Evolutionary conservation across 192 early-diverging fungal genomes (phyloP).

Genomic region (Gigaspora rosea): DNA sequence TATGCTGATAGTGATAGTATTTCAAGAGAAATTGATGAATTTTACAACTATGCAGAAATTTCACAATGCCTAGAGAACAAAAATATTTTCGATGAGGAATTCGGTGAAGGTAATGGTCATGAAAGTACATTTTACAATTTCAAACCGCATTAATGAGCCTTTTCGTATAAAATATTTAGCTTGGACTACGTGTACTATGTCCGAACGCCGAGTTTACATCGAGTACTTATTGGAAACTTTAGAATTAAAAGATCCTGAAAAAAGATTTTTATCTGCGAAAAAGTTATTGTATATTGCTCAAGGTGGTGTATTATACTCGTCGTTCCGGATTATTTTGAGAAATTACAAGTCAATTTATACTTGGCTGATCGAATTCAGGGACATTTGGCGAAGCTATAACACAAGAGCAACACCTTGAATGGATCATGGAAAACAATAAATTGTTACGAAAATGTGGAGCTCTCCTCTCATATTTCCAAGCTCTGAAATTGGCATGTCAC

Average conservation of each 20-base stretch:
- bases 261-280: slow-evolving; percentile 54
- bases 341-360: not conserved
- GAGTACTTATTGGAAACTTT: slow-evolving; percentile 59
- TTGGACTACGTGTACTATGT: slow-evolving; percentile 45
- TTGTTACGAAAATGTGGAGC: slow-evolving; percentile 61
- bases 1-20: slow-evolving; percentile 56
- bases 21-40: slow-evolving; percentile 58
- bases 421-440: slow-evolving; percentile 58
- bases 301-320: slow-evolving; percentile 45
- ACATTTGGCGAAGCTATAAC: slow-evolving; percentile 24
- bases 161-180: slow-evolving; percentile 31
- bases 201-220: slow-evolving; percentile 49
- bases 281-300: slow-evolving; percentile 67
- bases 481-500: slow-evolving; percentile 56
- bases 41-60: slow-evolving; percentile 57
- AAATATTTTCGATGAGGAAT: slow-evolving; percentile 43
- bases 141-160: not conserved
- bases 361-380: slow-evolving; percentile 5
- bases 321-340: not conserved
- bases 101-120: slow-evolving; percentile 39
- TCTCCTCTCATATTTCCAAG: slow-evolving; percentile 57
- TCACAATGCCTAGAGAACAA: slow-evolving; percentile 46
- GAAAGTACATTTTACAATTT: not conserved
- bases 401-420: slow-evolving; percentile 50
- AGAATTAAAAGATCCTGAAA: slow-evolving; percentile 51